Percentiles rank a stretch among this genome's conserved stretches.
Evolutionary conservation across 768 basidiomycete species (phyloP).

Genomic region (Filobasidium floriforme): DNA sequence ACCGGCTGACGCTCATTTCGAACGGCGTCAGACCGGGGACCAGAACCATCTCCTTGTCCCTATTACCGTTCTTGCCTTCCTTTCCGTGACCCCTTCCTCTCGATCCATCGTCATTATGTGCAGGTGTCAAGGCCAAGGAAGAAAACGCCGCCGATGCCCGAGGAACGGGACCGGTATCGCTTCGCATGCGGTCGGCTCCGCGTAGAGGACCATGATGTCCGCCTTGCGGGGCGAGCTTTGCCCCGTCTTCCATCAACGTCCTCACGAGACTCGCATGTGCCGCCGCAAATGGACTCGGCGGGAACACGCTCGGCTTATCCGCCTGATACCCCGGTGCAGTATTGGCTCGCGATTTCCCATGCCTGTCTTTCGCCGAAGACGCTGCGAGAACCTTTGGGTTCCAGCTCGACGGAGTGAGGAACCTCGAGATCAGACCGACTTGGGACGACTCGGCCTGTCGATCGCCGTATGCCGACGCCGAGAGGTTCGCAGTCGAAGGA

Average conservation of each 20-base stretch:
- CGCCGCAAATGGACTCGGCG: constrained; percentile 11
- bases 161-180: neutral
- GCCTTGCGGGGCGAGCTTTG: neutral
- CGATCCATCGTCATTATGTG: neutral
- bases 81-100: neutral
- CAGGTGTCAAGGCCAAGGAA: neutral
- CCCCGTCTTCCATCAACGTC: constrained; percentile 20
- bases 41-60: constrained; percentile 12
- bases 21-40: constrained; percentile 20
- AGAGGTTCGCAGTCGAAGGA: neutral
- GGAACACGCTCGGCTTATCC: constrained; percentile 6
- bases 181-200: neutral
- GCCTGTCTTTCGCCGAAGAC: neutral
- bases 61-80: neutral
- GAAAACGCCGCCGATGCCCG: neutral
- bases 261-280: constrained; percentile 10
- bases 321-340: neutral
- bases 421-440: constrained; percentile 20
- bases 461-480: constrained; percentile 1
- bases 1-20: constrained; percentile 21
- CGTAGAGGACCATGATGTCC: neutral
- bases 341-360: constrained; percentile 2
- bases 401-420: constrained; percentile 9
- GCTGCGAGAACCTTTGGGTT: neutral
- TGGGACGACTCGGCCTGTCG: constrained; percentile 10